Percentiles rank a stretch among this genome's conserved stretches.
Evolutionary conservation across 148 eudicot genomes (phyloP).

Genomic region (Silene latifolia): DNA sequence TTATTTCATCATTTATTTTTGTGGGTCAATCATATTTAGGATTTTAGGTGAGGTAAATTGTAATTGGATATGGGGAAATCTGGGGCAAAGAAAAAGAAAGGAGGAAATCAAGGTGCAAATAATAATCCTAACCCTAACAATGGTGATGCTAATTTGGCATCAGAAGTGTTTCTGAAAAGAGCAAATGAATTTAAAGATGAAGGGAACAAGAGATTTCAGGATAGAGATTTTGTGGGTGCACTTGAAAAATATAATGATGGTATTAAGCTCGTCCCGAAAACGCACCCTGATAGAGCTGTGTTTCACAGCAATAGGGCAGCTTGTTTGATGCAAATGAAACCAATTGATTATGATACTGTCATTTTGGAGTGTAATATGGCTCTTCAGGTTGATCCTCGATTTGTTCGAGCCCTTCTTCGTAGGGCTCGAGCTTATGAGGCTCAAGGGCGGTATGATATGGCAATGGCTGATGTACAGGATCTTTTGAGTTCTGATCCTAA

Average conservation of each 20-base stretch:
- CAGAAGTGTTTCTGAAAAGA: constrained; percentile 60
- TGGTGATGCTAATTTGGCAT: constrained; percentile 49
- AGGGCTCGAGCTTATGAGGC: constrained; percentile 90
- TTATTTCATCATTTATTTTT: neutral
- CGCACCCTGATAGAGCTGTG: constrained; percentile 78
- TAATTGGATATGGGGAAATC: constrained; percentile 84
- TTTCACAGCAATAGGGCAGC: constrained; percentile 92
- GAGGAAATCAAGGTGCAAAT: constrained; percentile 35
- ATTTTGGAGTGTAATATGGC: constrained; percentile 76
- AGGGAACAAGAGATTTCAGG: constrained; percentile 73
- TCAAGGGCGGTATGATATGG: constrained; percentile 67
- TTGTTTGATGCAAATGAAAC: constrained; percentile 96
- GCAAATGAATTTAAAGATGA: constrained; percentile 91
- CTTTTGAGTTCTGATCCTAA: constrained; percentile 63
- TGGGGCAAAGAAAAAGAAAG: constrained; percentile 82
- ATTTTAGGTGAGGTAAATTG: constrained; percentile 6
- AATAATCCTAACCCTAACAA: constrained; percentile 41
- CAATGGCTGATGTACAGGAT: constrained; percentile 65
- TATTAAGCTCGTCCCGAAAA: constrained; percentile 67
- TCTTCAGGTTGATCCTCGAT: constrained; percentile 71
- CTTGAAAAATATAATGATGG: constrained; percentile 77
- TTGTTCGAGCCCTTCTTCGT: constrained; percentile 62
- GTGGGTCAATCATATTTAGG: neutral
- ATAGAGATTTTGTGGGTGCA: constrained; percentile 66
- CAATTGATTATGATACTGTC: constrained; percentile 68